Conservation (phyloP, 129 eudicot genomes). For the Smallanthus sonchifolius region DNA sequence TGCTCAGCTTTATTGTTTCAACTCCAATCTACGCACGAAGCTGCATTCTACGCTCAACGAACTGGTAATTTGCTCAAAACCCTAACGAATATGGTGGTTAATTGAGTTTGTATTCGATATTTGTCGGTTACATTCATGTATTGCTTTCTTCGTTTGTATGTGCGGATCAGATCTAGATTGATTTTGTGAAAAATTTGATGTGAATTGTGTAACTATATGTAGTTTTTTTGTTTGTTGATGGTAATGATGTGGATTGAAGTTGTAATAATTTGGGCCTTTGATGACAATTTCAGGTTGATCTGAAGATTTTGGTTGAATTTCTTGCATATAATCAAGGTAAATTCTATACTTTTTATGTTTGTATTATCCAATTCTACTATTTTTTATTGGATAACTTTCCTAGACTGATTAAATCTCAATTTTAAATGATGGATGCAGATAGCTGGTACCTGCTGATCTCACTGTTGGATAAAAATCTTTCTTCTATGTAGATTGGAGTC, state of each 20-base stretch:
- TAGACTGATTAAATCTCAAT: too few species aligned
- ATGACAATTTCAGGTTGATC: conserved; percentile 24
- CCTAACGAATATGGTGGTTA: conserved; percentile 11
- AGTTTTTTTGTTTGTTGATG: conserved; percentile 11
- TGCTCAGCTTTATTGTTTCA: not conserved
- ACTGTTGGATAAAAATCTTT: too few species aligned
- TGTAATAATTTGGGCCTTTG: conserved; percentile 8
- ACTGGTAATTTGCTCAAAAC: conserved; percentile 25
- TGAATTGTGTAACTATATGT: not conserved
- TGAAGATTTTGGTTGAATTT: too few species aligned
- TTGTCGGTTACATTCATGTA: not conserved
- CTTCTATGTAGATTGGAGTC: too few species aligned
- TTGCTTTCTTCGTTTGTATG: not conserved
- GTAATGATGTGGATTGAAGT: conserved; percentile 1
- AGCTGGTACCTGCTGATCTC: too few species aligned
- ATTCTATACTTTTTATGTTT: too few species aligned
- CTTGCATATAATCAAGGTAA: too few species aligned
- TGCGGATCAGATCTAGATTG: conserved; percentile 16
- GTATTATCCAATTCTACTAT: too few species aligned
- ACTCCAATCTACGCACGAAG: conserved; percentile 17
- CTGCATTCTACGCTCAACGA: too few species aligned
- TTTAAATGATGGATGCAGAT: too few species aligned
- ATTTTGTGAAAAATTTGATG: conserved; percentile 21
- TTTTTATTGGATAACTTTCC: too few species aligned
- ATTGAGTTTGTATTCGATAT: not conserved